Conservation (phyloP, 192 early-diverging fungal species). For the Phycomyces blakesleeanus region DNA sequence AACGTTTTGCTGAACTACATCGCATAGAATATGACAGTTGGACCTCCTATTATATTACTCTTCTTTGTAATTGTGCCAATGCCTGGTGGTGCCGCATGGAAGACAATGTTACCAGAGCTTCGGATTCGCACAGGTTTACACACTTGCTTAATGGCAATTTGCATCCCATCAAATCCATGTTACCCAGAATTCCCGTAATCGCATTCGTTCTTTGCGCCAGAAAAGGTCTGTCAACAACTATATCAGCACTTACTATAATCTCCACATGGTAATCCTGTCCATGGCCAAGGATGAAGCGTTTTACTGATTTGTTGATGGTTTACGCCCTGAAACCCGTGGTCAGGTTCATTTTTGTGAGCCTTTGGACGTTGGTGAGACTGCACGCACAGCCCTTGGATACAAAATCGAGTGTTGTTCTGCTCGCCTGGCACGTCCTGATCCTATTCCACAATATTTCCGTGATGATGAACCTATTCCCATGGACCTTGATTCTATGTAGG, state of each 20-base stretch:
- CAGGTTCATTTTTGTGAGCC: neutral
- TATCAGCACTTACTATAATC: neutral
- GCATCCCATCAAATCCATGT: no score
- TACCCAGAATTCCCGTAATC: no score
- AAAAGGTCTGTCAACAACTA: neutral
- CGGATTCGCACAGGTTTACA: no score
- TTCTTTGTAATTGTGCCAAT: no score
- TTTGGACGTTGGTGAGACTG: neutral
- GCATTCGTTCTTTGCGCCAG: no score
- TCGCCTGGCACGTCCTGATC: neutral
- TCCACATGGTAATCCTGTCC: no score
- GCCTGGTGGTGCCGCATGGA: no score
- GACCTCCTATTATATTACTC: no score
- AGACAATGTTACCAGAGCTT: no score
- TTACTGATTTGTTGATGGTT: neutral
- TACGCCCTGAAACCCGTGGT: neutral
- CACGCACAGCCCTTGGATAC: neutral
- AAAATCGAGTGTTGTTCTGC: neutral
- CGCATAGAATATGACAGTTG: no score
- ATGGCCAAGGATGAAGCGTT: neutral
- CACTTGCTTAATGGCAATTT: no score
- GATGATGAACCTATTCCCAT: neutral
- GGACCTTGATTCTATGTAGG: neutral
- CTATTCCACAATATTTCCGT: neutral
- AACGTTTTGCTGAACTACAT: no score